Conservation (phyloP, 1,284 basidiomycete species). For the Macrocystidia cucumis region DNA sequence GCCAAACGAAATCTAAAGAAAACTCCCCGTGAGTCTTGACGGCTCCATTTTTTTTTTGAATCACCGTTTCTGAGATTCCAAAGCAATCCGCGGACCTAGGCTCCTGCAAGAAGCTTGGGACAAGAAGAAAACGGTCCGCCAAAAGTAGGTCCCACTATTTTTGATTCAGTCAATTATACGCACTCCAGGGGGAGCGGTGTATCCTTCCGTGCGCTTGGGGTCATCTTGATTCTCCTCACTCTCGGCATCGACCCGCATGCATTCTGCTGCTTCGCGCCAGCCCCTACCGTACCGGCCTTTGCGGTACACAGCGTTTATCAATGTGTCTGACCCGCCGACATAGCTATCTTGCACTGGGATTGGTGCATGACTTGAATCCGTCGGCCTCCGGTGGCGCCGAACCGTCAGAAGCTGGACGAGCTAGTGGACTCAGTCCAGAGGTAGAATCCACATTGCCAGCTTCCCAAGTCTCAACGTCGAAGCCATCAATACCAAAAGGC, state of each 20-base stretch:
- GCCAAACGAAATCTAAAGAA: constrained; percentile 74
- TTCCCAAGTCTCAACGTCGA: constrained; percentile 9
- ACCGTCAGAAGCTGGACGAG: constrained; percentile 19
- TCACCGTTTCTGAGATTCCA: constrained; percentile 8
- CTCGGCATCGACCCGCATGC: background rate
- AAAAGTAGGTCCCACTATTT: constrained; percentile 64
- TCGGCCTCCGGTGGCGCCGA: constrained; percentile 56
- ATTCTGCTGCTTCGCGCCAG: background rate
- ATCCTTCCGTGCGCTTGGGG: too few relatives aligned
- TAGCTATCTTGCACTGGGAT: constrained; percentile 77
- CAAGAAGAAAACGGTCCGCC: constrained; percentile 80
- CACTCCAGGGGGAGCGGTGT: too few relatives aligned
- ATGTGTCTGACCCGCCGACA: background rate
- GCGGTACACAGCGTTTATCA: background rate
- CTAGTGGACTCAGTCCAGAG: too few relatives aligned
- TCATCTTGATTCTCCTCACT: too few relatives aligned
- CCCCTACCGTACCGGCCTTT: constrained; percentile 3
- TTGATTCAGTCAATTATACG: background rate
- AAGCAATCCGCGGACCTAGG: constrained; percentile 81
- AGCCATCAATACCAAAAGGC: constrained; percentile 47
- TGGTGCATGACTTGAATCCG: constrained; percentile 62
- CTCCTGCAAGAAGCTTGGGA: constrained; percentile 86
- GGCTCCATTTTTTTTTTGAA: constrained; percentile 4
- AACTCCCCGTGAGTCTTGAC: constrained; percentile 52
- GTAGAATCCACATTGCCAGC: constrained; percentile 6